Percentiles rank a stretch among this genome's conserved stretches.
These are phyloP conservation scores for Schizosaccharomyces versatilis DNA, from an alignment of 1,139 yeast genomes.

Conservation along the genomic window DNA sequence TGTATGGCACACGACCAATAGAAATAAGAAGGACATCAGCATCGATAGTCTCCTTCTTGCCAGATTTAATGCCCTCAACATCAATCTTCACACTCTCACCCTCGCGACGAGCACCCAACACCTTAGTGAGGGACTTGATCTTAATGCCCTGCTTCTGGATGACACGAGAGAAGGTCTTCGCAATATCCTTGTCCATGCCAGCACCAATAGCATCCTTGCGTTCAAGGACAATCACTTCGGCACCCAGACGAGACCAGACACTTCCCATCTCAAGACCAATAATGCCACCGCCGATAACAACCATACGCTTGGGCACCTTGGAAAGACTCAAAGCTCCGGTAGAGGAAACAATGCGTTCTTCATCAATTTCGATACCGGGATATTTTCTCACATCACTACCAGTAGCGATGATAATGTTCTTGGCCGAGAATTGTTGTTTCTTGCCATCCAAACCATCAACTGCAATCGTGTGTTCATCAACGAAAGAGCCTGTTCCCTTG, in stretches of 20 bases:
- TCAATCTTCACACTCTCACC: slow-evolving; percentile 75
- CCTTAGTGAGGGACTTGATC: slow-evolving; percentile 84
- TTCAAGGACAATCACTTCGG: slow-evolving; percentile 87
- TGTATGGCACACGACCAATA: slow-evolving; percentile 96
- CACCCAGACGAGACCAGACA: slow-evolving; percentile 84
- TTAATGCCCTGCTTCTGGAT: slow-evolving; percentile 86
- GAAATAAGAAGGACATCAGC: slow-evolving; percentile 91
- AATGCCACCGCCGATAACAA: slow-evolving; percentile 97
- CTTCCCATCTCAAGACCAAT: slow-evolving; percentile 99
- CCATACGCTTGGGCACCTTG: slow-evolving; percentile 77
- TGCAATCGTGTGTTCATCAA: slow-evolving; percentile 53
- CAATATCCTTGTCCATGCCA: slow-evolving; percentile 93
- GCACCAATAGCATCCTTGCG: slow-evolving; percentile 66
- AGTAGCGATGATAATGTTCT: slow-evolving; percentile 84
- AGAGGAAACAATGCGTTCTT: slow-evolving; percentile 87
- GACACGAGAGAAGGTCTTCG: slow-evolving; percentile 72
- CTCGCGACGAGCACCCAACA: slow-evolving; percentile 59
- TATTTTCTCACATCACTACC: slow-evolving; percentile 97
- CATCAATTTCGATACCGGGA: slow-evolving; percentile 94
- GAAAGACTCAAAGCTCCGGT: slow-evolving; percentile 74
- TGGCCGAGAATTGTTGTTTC: slow-evolving; percentile 52
- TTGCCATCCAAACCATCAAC: slow-evolving; percentile 78
- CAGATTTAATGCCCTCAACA: slow-evolving; percentile 73
- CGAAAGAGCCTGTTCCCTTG: slow-evolving; percentile 81
- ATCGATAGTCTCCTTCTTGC: slow-evolving; percentile 56